These are phyloP conservation scores for Acacia pycnantha DNA, from an alignment of 331 rosid species.

Conservation along the genomic window DNA sequence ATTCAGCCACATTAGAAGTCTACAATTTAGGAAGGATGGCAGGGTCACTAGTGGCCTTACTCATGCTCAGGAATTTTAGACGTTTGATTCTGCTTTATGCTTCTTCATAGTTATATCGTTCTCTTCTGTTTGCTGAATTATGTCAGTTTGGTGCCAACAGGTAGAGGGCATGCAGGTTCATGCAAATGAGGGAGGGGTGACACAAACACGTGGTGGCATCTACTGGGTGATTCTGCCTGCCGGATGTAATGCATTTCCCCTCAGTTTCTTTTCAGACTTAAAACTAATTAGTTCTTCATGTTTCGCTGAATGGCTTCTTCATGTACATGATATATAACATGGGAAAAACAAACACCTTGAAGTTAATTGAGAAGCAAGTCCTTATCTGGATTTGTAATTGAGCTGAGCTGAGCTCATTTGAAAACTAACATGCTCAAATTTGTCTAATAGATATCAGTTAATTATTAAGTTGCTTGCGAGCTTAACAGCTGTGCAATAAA, in stretches of 20 bases:
- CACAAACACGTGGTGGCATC: slow-evolving; percentile 90
- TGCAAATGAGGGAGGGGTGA: slow-evolving; percentile 84
- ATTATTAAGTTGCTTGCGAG: not conserved
- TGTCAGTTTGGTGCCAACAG: slow-evolving; percentile 40
- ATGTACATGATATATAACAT: slow-evolving; percentile 1
- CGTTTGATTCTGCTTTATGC: slow-evolving; percentile 16
- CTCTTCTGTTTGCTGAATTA: slow-evolving; percentile 25
- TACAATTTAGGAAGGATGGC: slow-evolving; percentile 11
- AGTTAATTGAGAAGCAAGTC: slow-evolving; percentile 12
- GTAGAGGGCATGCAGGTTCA: slow-evolving; percentile 94
- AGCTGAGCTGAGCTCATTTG: not conserved
- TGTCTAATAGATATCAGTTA: not conserved
- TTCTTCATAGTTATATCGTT: slow-evolving; percentile 11
- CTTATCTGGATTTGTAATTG: not conserved
- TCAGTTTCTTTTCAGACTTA: slow-evolving; percentile 2
- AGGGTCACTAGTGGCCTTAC: not conserved
- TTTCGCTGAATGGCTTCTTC: not conserved
- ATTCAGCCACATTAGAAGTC: slow-evolving; percentile 17
- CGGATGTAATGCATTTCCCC: slow-evolving; percentile 70
- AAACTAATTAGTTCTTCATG: not conserved
- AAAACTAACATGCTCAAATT: not conserved
- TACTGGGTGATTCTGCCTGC: slow-evolving; percentile 97
- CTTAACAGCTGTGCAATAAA: not conserved
- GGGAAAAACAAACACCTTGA: slow-evolving; percentile 5
- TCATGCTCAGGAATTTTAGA: not conserved